Conservation (phyloP, 2,329 filamentous ascomycete genomes). For the Fusarium torulosum region DNA sequence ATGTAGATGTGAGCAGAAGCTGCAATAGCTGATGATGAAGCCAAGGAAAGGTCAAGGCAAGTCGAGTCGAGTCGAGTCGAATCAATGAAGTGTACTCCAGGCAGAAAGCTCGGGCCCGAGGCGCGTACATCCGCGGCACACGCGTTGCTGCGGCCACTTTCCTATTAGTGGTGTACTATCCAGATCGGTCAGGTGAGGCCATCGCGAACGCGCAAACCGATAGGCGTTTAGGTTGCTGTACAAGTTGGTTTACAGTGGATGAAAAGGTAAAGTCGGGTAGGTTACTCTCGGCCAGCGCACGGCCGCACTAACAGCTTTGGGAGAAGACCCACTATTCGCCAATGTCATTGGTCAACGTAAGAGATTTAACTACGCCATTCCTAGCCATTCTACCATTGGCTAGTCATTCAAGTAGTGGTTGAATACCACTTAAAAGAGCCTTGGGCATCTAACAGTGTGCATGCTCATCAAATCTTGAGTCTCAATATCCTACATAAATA, state of each 20-base stretch:
- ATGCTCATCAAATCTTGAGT: no score
- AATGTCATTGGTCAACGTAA: conserved; percentile 8
- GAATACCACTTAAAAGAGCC: no score
- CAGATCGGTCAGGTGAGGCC: conserved; percentile 19
- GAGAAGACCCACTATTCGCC: conserved; percentile 1
- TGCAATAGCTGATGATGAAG: conserved; percentile 24
- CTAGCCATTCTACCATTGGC: no score
- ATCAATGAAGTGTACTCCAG: conserved; percentile 12
- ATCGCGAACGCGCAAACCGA: conserved; percentile 19
- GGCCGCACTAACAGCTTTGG: conserved; percentile 13
- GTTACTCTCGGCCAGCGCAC: conserved; percentile 8
- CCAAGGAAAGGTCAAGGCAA: background rate
- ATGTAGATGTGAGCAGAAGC: conserved; percentile 20
- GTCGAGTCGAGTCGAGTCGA: conserved; percentile 1
- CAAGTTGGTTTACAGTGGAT: conserved; percentile 13
- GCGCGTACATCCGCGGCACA: conserved; percentile 12
- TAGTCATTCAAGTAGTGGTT: no score
- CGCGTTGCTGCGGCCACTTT: conserved; percentile 3
- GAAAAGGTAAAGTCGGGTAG: conserved; percentile 22
- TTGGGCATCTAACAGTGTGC: no score
- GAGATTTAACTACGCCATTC: no score
- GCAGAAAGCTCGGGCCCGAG: conserved; percentile 4
- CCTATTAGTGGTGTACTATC: conserved; percentile 11
- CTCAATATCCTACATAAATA: no score
- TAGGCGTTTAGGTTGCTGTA: conserved; percentile 14